Base-by-base conservation (phyloP, 148 eudicot genomes). In the Rhododendron mucronatum region DNA sequence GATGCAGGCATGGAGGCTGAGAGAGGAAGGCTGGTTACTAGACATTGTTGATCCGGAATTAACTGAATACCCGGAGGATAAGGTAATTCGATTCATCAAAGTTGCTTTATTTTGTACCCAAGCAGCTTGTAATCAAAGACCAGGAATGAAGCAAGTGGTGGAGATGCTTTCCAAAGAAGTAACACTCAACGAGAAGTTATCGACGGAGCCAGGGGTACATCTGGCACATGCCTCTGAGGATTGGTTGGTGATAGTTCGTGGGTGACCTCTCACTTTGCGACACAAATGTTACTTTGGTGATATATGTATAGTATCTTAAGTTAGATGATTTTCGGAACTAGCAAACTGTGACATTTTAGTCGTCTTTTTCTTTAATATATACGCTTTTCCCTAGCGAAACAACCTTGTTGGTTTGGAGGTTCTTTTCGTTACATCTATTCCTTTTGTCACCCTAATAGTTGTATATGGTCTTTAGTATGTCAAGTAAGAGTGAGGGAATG, bases 141-240 rank as follows among this genome's bases (percentile, higher is more conserved):
- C 95, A 2, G 85, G 86, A 33, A 93, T 94, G 95, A 90, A 89
- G n/a, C 92, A 94, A 90, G 95, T 92, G 84, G 82, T 91, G 84
- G 87, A 88, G 65, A 94, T 93, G 97, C 94, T 94, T 20, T 87
- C 92, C 2, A 89, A 87, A 84, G 88, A 86, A 8, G 93, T 90
- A 39, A 0, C 6, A 50, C 91, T 94, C n/a, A 90, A 90, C 14
- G 91, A 88, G 59, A 87, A 87, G 76, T 28, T 89, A 74, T 74
- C 91, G 28, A 88, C 89, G 0, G 93, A 89, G 61, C 94, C 95
- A 7, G 90, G n/a, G 41, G 74, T 92, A 0, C 89, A 84, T 50
- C 59, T 84, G 14, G 79, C 88, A 2, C 75, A 67, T 39, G 37
- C 53, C 18, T 82, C 87, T 16, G 3, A 12, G 79, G 61, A 14